A percentile compares a stretch with the other conserved stretches of the same genome.
Conservation (phyloP, 345 rosid species). For the Acer campestre region DNA sequence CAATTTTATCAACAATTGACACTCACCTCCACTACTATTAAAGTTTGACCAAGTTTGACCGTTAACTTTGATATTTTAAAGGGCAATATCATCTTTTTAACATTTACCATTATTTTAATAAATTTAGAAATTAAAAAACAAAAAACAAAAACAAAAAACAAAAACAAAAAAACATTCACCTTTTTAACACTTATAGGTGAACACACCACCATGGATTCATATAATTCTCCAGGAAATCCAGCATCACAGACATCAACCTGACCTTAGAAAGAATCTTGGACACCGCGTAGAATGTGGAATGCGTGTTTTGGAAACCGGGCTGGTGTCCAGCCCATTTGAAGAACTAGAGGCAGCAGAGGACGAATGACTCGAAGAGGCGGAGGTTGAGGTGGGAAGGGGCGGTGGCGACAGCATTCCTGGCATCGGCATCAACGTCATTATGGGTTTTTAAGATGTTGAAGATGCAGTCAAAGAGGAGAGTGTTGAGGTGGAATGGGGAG, state of each 20-base stretch:
- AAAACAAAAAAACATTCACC: too few species aligned
- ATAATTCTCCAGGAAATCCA: slow-evolving; percentile 48
- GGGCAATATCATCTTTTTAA: too few species aligned
- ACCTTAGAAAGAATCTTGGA: slow-evolving; percentile 64
- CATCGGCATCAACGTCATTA: background rate
- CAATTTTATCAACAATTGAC: too few species aligned
- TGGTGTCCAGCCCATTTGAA: slow-evolving; percentile 92
- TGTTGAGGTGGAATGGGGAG: slow-evolving; percentile 14
- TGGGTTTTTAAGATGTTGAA: slow-evolving; percentile 40
- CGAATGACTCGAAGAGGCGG: slow-evolving; percentile 52
- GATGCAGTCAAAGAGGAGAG: slow-evolving; percentile 39
- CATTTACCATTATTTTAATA: too few species aligned
- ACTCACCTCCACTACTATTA: too few species aligned
- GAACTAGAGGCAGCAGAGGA: slow-evolving; percentile 76
- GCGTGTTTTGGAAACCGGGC: slow-evolving; percentile 57
- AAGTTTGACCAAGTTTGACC: too few species aligned
- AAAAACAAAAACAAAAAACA: too few species aligned
- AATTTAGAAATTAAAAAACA: too few species aligned
- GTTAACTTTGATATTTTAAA: too few species aligned
- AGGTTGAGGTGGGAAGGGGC: slow-evolving; percentile 51
- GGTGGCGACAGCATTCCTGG: background rate
- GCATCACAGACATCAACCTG: slow-evolving; percentile 40
- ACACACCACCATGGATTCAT: slow-evolving; percentile 11
- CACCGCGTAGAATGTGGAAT: slow-evolving; percentile 64
- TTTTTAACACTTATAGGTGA: too few species aligned